A percentile compares a stretch with the other conserved stretches of the same genome.
These are phyloP conservation scores for Achlya hypogyna DNA, from an alignment of 352 stramenopile species.

Conservation along the genomic window DNA sequence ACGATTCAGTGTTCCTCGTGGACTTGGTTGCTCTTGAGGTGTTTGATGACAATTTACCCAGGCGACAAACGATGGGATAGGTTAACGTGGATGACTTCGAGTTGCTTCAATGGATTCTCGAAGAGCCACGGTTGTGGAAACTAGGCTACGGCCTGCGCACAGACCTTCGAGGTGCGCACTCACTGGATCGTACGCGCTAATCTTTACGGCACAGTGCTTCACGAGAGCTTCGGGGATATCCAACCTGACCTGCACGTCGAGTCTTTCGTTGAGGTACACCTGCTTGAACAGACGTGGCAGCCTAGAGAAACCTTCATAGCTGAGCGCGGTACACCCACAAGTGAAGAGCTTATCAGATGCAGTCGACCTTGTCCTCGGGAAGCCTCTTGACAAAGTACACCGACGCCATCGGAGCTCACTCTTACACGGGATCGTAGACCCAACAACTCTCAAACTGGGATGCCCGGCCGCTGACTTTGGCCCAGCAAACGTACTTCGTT, in stretches of 20 bases:
- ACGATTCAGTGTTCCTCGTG: background rate
- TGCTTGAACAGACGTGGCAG: too few species aligned
- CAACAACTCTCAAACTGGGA: slow-evolving; percentile 16
- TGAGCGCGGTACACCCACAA: too few species aligned
- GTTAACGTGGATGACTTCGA: background rate
- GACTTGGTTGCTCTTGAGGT: slow-evolving; percentile 4
- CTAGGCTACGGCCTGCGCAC: background rate
- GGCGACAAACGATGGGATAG: background rate
- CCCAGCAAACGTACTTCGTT: slow-evolving; percentile 1
- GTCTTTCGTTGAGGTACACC: too few species aligned
- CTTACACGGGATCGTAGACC: background rate
- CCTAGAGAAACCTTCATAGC: too few species aligned
- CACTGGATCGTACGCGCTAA: background rate
- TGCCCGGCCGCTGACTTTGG: background rate
- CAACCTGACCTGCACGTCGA: too few species aligned
- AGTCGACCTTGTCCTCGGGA: background rate
- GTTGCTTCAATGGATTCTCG: background rate
- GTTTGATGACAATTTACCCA: too few species aligned
- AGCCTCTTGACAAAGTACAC: slow-evolving; percentile 2
- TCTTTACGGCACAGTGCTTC: too few species aligned
- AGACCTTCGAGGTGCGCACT: background rate
- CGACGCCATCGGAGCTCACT: background rate
- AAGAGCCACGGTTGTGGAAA: background rate
- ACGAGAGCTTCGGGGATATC: too few species aligned
- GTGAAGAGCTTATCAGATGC: background rate